Base-by-base conservation (phyloP, 768 basidiomycete genomes). In the Suillus subaureus region DNA sequence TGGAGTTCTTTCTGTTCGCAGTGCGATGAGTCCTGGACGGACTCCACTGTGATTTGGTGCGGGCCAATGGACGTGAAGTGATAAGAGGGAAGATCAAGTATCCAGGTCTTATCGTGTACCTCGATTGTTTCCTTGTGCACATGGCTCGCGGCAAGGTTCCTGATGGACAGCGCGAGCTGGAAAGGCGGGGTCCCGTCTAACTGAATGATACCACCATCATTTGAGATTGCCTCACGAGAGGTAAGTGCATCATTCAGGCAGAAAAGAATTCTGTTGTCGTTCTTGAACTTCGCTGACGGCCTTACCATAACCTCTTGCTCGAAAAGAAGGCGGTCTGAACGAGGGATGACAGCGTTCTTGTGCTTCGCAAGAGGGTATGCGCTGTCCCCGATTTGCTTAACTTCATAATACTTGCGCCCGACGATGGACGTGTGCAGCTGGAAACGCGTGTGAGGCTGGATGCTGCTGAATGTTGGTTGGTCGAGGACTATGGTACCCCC, bases 101-200 rank as follows among this genome's bases (percentile, higher is more conserved):
- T 89, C 97, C 97, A 99, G 23, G 79, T 75, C 47, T 79, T 73
- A 35, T 79, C 78, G 18, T 67, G 69, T 51, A 90, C 72, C 70
- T 84, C 80, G 49, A 96, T 80, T 0, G 80, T 87, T 71, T 85
- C 83, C 37, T 74, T 82, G 64, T 88, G 84, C 54, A 88, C 78
- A 62, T 89, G 84, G 71, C 89, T 91, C 21, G 90, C 83, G 21
- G 87, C 90, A 43, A 94, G 80, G 70, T 92, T 92, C 73, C 87
- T 90, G 74, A 89, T 88, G 16, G 86, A 92, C 56, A 99, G 75
- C 33, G 87, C 80, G 16, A 98, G 77, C 56, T 81, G 83, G 82
- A 97, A 99, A 2, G 97, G 97, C 7, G 96, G 89, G 23, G 88
- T 84, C 23, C 97, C 97, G 64, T 90, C 86, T 4, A 99, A 80